Conservation (phyloP, 73 alveolate species). For the Symbiodinium natans region DNA sequence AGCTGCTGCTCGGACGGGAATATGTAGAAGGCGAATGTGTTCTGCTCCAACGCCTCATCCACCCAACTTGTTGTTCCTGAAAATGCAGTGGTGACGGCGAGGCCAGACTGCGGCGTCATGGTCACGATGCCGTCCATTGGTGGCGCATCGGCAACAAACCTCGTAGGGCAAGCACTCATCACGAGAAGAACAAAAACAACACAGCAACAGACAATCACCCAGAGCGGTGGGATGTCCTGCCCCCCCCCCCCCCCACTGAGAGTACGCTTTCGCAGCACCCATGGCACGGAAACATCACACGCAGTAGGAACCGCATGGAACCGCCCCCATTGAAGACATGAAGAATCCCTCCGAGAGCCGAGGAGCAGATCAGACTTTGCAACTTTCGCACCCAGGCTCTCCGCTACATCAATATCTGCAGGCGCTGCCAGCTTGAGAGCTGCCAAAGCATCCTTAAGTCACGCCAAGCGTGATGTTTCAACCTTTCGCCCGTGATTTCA, state of each 20-base stretch:
- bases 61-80: constrained; percentile 32
- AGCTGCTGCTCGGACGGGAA: constrained; percentile 3
- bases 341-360: no score
- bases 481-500: no score
- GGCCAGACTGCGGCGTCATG: constrained; percentile 36
- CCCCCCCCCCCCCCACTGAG: no score
- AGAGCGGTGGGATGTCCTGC: no score
- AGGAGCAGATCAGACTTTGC: neutral
- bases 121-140: constrained; percentile 27
- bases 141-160: constrained; percentile 64
- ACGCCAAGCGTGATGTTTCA: no score
- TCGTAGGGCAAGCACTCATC: no score
- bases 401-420: neutral
- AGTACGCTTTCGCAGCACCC: no score
- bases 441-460: neutral
- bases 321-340: no score
- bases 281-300: no score
- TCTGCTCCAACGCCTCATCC: constrained; percentile 12
- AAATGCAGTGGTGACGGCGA: constrained; percentile 34
- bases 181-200: no score
- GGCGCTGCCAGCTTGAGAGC: neutral
- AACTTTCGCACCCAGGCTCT: neutral
- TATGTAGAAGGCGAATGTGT: neutral
- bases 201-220: no score
- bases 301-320: no score